A percentile compares a stretch with the other conserved stretches of the same genome.
Conservation (phyloP, 2,329 filamentous ascomycete genomes). For the Elsinoe ampelina region DNA sequence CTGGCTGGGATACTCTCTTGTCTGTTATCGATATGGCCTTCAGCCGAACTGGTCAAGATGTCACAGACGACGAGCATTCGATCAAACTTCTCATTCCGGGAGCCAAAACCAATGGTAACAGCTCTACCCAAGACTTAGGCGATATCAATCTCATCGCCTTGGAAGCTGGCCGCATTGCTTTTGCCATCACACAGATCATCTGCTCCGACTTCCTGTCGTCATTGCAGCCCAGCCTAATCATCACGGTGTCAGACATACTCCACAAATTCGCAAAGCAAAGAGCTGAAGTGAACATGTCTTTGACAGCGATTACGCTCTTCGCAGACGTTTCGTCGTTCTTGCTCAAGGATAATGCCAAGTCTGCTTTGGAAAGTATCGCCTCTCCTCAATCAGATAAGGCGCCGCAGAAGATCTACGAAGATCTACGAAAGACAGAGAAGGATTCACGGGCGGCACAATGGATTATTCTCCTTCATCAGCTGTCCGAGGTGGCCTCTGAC, state of each 20-base stretch:
- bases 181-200: conserved; percentile 81
- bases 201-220: conserved; percentile 87
- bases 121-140: not conserved
- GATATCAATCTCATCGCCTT: conserved; percentile 46
- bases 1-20: conserved; percentile 80
- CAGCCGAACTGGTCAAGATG: conserved; percentile 27
- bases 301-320: conserved; percentile 90
- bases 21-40: conserved; percentile 77
- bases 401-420: conserved; percentile 13
- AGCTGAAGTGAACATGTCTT: conserved; percentile 87
- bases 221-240: conserved; percentile 57
- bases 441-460: conserved; percentile 63
- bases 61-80: not conserved
- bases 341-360: conserved; percentile 39
- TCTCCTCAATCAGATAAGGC: conserved; percentile 6
- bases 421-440: conserved; percentile 33
- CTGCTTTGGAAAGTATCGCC: conserved; percentile 25
- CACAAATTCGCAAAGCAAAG: conserved; percentile 82
- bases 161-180: conserved; percentile 74
- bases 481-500: conserved; percentile 64
- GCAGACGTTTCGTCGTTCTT: conserved; percentile 92
- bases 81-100: not conserved
- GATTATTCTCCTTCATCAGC: conserved; percentile 63
- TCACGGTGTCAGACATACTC: conserved; percentile 78
- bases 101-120: not conserved